Conservation (phyloP, 208 protist genomes). For the Leptomonas seymouri region DNA sequence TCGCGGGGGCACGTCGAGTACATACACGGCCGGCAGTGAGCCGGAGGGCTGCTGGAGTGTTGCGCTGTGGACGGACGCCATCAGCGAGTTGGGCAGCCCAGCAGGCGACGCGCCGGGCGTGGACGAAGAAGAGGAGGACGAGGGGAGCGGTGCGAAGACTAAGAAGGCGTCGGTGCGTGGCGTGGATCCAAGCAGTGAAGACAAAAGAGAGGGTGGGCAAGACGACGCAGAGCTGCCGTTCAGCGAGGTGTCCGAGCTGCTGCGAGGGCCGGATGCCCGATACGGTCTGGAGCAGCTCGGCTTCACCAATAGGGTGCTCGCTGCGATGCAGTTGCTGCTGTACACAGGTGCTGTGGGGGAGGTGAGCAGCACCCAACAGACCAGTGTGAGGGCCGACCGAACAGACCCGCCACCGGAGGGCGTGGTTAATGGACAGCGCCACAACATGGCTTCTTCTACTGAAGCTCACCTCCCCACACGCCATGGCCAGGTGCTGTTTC, state of each 20-base stretch:
- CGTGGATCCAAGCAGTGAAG: background rate
- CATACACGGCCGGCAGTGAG: background rate
- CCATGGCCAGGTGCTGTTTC: constrained; percentile 19
- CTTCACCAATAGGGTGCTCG: constrained; percentile 37
- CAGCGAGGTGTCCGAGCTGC: constrained; percentile 53
- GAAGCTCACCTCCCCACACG: background rate
- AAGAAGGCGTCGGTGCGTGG: background rate
- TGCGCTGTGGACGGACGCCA: constrained; percentile 28
- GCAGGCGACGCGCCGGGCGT: constrained; percentile 26
- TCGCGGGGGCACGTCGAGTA: background rate
- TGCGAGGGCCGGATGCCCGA: constrained; percentile 46
- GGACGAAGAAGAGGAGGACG: constrained; percentile 8
- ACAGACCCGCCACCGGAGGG: background rate
- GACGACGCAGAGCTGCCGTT: constrained; percentile 44
- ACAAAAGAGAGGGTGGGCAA: background rate
- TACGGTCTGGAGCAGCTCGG: constrained; percentile 51
- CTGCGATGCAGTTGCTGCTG: constrained; percentile 34
- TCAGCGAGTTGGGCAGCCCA: constrained; percentile 48
- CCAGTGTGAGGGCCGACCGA: background rate
- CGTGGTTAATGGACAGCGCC: background rate
- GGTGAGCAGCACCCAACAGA: no score
- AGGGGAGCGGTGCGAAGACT: background rate
- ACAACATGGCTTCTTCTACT: background rate
- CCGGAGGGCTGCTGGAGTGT: background rate
- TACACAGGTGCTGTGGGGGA: background rate